These are phyloP conservation scores for Effrenium voratum DNA, from an alignment of 73 alveolate genomes.

Conservation along the genomic window DNA sequence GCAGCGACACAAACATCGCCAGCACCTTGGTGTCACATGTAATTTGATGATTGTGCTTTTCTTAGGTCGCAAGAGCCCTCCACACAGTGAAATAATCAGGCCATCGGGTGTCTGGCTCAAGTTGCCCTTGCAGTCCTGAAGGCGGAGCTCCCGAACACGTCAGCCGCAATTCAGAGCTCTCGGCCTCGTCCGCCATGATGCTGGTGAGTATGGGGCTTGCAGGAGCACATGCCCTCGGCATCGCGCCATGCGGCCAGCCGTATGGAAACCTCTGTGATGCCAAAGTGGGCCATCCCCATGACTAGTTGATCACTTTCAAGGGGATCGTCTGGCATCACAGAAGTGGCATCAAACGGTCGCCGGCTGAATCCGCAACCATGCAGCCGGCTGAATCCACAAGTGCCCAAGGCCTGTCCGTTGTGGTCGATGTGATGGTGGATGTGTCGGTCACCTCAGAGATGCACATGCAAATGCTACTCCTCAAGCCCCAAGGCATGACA, in stretches of 20 bases:
- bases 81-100: too few species aligned
- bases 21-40: not conserved
- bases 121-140: constrained; percentile 65
- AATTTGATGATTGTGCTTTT: too few species aligned
- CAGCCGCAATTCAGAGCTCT: not conserved
- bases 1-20: constrained; percentile 6
- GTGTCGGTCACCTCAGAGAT: constrained; percentile 32
- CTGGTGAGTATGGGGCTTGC: constrained; percentile 46
- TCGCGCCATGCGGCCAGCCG: too few species aligned
- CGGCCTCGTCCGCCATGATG: constrained; percentile 39
- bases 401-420: constrained; percentile 62
- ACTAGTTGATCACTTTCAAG: not conserved
- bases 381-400: not conserved
- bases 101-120: not conserved
- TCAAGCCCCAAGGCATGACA: too few species aligned
- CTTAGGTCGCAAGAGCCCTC: too few species aligned
- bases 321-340: too few species aligned
- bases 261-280: not conserved
- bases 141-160: too few species aligned
- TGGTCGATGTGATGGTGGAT: constrained; percentile 37
- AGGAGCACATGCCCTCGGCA: constrained; percentile 75
- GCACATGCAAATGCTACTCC: too few species aligned
- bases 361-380: too few species aligned
- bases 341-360: too few species aligned
- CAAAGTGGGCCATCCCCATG: not conserved